These are phyloP conservation scores for Nectriaceae sp. DNA, from an alignment of 2,329 filamentous ascomycete species.

Conservation along the genomic window DNA sequence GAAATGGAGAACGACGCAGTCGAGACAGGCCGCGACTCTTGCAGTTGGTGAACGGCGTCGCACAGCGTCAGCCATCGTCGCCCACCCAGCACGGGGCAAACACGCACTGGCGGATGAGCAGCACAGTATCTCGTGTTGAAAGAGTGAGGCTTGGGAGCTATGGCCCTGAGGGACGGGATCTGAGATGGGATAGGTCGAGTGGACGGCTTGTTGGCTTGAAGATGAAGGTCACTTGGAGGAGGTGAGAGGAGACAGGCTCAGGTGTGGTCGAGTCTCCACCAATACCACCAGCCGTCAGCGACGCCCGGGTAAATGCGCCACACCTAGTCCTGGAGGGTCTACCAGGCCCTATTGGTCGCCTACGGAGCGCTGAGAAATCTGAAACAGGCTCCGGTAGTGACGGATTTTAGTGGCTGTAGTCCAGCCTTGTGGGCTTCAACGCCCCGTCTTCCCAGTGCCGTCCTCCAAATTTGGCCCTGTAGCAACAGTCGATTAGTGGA, in stretches of 20 bases:
- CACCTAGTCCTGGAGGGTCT: neutral
- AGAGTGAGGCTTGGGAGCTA: neutral
- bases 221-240: neutral
- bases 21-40: neutral
- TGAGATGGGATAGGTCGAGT: neutral
- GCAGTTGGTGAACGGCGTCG: neutral
- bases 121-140: neutral
- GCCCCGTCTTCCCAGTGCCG: no score
- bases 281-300: neutral
- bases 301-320: neutral
- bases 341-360: neutral
- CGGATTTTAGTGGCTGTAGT: constrained; percentile 4
- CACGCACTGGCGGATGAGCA: neutral
- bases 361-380: neutral
- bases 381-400: neutral
- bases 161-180: neutral
- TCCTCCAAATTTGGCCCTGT: no score
- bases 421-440: constrained; percentile 9
- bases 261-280: neutral
- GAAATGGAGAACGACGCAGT: neutral
- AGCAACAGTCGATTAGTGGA: no score
- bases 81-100: neutral
- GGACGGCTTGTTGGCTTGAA: neutral
- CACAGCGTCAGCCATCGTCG: neutral
- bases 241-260: neutral